Evolutionary conservation across 2,329 filamentous ascomycete genomes (phyloP), one percentile per base, ranked within the genome.

Genomic region (Aspergillus hiratsukae): DNA sequence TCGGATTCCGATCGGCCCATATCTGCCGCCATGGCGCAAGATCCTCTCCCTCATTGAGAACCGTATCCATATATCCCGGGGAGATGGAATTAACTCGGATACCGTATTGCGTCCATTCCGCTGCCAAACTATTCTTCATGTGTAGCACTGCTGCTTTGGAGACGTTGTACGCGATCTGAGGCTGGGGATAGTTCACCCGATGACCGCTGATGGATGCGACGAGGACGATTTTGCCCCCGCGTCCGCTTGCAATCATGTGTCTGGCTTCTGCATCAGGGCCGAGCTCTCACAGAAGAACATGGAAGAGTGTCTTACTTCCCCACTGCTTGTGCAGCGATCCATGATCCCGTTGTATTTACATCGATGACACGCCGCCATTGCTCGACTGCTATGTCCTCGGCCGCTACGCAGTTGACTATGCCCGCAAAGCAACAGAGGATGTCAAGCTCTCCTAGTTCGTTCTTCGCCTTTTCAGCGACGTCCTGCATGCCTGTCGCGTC

Each of bases 51-150:
- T 85, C 84, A 64, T 90, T 91, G 49, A 91, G 73, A 8, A 89
- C 82, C 1, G 87, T 90, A 66, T 90, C 87, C 84, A 91, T 89
- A 64, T 91, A 91, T 1, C 88, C 88, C 0, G 88, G 88, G 31
- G 80, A 84, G 48, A 91, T 79, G 17, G 78, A 83, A 63, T 91
- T 91, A 6, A 89, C 85, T 2, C 86, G 75, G 58, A 91, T 88
- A 0, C 88, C 88, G 66, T 87, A 81, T 1, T 76, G 72, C 0
- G 85, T 86, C 88, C 88, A 91, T 71, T 91, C 88, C 0, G 85
- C 87, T 0, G 88, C 88, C 10, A 91, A 73, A 48, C 80, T 84
- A 61, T 79, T 82, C 53, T 83, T 85, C 65, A 91, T 70, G 37
- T 83, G 81, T 37, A 88, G 63, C 1, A 91, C 69, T 0, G 82